A percentile compares a stretch with the other conserved stretches of the same genome.
phyloP scores from a whole-genome alignment of 169 alveolate genomes.

The Perkinsus chesapeaki region DNA sequence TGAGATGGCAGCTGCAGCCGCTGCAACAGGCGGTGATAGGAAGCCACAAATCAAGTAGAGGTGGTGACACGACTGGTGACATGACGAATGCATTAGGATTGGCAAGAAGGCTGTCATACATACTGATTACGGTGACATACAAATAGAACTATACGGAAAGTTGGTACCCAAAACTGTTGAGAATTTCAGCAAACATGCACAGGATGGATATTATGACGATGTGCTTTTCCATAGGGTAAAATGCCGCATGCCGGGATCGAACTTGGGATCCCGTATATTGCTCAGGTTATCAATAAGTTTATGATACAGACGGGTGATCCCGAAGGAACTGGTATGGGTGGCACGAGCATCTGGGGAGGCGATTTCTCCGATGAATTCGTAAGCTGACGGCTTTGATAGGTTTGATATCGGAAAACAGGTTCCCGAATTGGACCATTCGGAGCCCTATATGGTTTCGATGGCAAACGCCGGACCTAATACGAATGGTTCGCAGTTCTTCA shows the following conservation, averaged over 20 bases:
- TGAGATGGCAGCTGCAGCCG: conserved; percentile 21
- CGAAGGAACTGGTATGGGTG: conserved; percentile 98
- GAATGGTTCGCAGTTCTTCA: conserved; percentile 93
- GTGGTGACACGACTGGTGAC: conserved; percentile 15
- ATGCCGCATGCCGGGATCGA: neutral
- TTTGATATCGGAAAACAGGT: conserved; percentile 46
- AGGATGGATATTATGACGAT: conserved; percentile 81
- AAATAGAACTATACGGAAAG: conserved; percentile 68
- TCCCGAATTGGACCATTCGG: conserved; percentile 74
- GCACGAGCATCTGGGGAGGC: conserved; percentile 69
- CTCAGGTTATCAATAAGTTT: conserved; percentile 83
- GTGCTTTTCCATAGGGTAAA: conserved; percentile 61
- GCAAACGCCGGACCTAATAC: conserved; percentile 99
- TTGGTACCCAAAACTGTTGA: conserved; percentile 91
- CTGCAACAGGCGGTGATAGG: conserved; percentile 23
- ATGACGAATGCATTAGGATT: conserved; percentile 37
- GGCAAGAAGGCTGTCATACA: conserved; percentile 83
- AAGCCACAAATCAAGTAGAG: conserved; percentile 24
- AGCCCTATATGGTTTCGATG: conserved; percentile 91
- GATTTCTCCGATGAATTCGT: conserved; percentile 92
- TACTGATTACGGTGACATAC: conserved; percentile 95
- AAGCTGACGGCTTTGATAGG: neutral
- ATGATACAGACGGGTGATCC: conserved; percentile 99
- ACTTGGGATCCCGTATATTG: conserved; percentile 51
- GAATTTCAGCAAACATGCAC: conserved; percentile 88